These are phyloP conservation scores for Hypoxylon perforatum DNA, from an alignment of 495 filamentous ascomycete genomes.

Conservation along the genomic window DNA sequence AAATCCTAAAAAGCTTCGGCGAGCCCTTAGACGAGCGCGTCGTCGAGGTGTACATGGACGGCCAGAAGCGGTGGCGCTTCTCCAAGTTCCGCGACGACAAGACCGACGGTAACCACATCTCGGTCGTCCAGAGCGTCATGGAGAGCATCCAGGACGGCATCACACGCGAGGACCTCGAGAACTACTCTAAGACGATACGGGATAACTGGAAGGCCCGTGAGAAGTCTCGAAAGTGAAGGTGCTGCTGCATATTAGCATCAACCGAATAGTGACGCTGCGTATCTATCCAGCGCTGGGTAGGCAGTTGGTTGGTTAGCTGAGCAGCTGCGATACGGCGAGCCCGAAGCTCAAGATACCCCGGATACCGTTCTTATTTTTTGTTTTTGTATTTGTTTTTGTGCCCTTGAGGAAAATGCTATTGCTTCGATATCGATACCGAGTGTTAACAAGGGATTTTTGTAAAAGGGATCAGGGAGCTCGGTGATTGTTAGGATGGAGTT, in stretches of 20 bases:
- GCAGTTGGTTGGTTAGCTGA: too few species aligned
- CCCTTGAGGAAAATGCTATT: too few species aligned
- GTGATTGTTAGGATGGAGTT: too few species aligned
- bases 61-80: slow-evolving; percentile 79
- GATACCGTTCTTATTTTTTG: background rate
- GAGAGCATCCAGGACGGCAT: slow-evolving; percentile 81
- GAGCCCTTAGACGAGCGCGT: slow-evolving; percentile 83
- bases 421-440: background rate
- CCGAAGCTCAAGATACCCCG: background rate
- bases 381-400: too few species aligned
- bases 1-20: slow-evolving; percentile 73
- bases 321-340: background rate
- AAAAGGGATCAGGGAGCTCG: too few species aligned
- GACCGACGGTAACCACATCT: slow-evolving; percentile 84
- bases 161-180: slow-evolving; percentile 64
- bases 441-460: too few species aligned
- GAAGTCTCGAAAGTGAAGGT: slow-evolving; percentile 36
- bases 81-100: slow-evolving; percentile 93
- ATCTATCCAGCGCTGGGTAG: too few species aligned
- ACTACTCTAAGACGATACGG: slow-evolving; percentile 71
- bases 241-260: too few species aligned
- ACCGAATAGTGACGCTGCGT: too few species aligned
- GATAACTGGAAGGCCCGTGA: slow-evolving; percentile 74
- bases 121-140: slow-evolving; percentile 75
- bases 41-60: slow-evolving; percentile 87